These are phyloP conservation scores for Punctularia strigosozonata DNA, from an alignment of 768 basidiomycete species.

Conservation along the genomic window DNA sequence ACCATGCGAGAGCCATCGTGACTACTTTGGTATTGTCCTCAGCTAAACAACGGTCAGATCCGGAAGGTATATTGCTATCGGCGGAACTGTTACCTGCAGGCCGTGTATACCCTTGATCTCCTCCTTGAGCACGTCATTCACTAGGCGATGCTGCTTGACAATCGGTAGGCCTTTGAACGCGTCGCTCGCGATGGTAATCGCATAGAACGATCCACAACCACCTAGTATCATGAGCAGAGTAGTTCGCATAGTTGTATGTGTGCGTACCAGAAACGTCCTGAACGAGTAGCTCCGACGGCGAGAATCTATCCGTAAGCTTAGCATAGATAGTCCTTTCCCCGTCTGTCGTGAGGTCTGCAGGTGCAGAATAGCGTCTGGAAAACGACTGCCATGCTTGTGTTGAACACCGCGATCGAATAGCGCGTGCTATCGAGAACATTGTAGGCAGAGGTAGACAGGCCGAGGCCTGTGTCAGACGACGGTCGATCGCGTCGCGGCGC, in stretches of 20 bases:
- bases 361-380: too few species aligned
- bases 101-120: constrained; percentile 92
- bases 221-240: constrained; percentile 32
- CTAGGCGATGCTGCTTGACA: constrained; percentile 89
- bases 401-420: too few species aligned
- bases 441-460: too few species aligned
- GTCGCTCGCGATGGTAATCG: constrained; percentile 78
- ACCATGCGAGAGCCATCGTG: too few species aligned
- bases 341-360: too few species aligned
- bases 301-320: constrained; percentile 66
- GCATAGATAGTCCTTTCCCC: constrained; percentile 62
- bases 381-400: too few species aligned
- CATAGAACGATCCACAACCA: constrained; percentile 96
- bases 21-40: background rate
- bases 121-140: constrained; percentile 74
- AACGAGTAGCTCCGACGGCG: constrained; percentile 73
- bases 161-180: constrained; percentile 77
- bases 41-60: background rate
- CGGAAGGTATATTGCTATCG: background rate
- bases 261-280: constrained; percentile 88
- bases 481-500: too few species aligned
- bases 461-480: too few species aligned
- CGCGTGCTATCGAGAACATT: too few species aligned
- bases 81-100: constrained; percentile 54
- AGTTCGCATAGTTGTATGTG: constrained; percentile 1